phyloP scores from a whole-genome alignment of 169 alveolate genomes.

The Plasmodium gallinaceum region DNA sequence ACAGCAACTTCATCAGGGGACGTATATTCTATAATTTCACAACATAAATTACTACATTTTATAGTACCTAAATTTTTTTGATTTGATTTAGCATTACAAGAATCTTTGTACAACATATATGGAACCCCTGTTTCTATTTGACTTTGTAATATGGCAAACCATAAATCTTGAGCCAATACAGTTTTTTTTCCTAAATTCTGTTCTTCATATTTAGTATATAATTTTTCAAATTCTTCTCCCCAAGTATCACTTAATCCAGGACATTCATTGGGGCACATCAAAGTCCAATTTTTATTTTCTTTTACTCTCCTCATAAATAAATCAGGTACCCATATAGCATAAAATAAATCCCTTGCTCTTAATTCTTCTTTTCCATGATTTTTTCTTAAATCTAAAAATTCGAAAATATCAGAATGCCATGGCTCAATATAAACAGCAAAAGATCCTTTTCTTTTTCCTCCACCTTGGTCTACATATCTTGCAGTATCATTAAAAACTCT shows the following conservation, averaged over 20 bases:
- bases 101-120: conserved; percentile 96
- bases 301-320: conserved; percentile 98
- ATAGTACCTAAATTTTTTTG: conserved; percentile 98
- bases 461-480: conserved; percentile 96
- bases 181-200: conserved; percentile 95
- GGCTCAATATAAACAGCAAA: conserved; percentile 99
- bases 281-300: conserved; percentile 95
- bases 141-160: conserved; percentile 96
- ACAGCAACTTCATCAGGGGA: conserved; percentile 98
- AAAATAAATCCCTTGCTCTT: conserved; percentile 98
- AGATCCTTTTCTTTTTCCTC: conserved; percentile 98
- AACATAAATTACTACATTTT: conserved; percentile 96
- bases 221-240: conserved; percentile 96
- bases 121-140: conserved; percentile 99
- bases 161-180: conserved; percentile 95
- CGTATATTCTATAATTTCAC: conserved; percentile 98
- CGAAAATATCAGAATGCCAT: conserved; percentile 99
- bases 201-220: conserved; percentile 92
- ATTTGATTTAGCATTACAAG: conserved; percentile 96
- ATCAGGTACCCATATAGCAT: conserved; percentile 99
- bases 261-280: conserved; percentile 99
- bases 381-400: conserved; percentile 95
- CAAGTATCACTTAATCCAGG: conserved; percentile 95
- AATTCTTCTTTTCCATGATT: conserved; percentile 98
- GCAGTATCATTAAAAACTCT: conserved; percentile 97